Conservation (phyloP, 352 stramenopile species). For the Phytophthora pseudosyringae region DNA sequence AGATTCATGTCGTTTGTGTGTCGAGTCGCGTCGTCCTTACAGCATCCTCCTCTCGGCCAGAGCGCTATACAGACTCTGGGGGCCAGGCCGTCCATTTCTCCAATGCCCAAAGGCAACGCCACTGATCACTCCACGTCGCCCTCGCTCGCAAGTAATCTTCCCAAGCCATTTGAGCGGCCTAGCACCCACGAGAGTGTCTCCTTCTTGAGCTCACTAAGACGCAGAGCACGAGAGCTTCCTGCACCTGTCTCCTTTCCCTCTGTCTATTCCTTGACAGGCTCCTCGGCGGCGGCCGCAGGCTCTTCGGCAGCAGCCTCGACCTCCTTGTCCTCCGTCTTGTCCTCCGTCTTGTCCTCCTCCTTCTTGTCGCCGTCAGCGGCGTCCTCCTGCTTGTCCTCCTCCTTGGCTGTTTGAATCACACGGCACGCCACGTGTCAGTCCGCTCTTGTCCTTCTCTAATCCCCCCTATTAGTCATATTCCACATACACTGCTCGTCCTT, state of each 20-base stretch:
- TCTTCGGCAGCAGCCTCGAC: slow-evolving; percentile 33
- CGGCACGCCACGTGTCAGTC: not conserved
- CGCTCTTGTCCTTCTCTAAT: not conserved
- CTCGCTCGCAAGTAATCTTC: not conserved
- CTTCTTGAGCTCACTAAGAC: not conserved
- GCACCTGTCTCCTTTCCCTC: slow-evolving; percentile 7
- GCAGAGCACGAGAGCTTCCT: not conserved
- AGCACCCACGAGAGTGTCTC: not conserved
- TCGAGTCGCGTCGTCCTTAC: slow-evolving; percentile 24
- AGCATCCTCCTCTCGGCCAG: slow-evolving; percentile 1
- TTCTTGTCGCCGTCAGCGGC: slow-evolving; percentile 13
- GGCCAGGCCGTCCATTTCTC: too few species aligned
- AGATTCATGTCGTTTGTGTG: slow-evolving; percentile 27
- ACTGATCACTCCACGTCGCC: not conserved
- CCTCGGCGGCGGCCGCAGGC: slow-evolving; percentile 20
- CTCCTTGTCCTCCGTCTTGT: slow-evolving; percentile 29
- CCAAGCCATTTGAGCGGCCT: not conserved
- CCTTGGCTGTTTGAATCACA: slow-evolving; percentile 22
- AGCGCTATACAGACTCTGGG: slow-evolving; percentile 8
- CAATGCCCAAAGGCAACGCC: not conserved
- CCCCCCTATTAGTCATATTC: not conserved
- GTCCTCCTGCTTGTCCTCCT: slow-evolving; percentile 31
- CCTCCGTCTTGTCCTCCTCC: slow-evolving; percentile 17
- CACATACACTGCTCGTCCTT: slow-evolving; percentile 61
- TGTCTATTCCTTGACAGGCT: slow-evolving; percentile 37